Evolutionary conservation across 2,329 filamentous ascomycete species (phyloP).

Genomic region (Zasmidium citrigriseum): DNA sequence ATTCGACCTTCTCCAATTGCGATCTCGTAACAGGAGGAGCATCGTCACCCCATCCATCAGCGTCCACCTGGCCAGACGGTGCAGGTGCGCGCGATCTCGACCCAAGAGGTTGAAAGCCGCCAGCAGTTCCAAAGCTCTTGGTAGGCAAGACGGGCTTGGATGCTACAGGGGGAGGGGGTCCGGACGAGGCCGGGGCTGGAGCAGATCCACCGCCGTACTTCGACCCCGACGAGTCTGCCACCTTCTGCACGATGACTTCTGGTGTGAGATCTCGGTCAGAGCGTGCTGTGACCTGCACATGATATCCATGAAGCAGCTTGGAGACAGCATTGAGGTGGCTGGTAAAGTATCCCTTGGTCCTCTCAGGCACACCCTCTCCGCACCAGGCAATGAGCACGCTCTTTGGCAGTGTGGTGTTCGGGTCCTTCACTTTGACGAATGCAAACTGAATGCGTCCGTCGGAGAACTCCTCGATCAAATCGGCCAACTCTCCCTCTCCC

Average conservation of each 20-base stretch:
- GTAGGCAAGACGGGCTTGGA: constrained; percentile 93
- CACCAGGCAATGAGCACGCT: constrained; percentile 95
- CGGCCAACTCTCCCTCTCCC: constrained; percentile 87
- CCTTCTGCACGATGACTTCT: constrained; percentile 86
- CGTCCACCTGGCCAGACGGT: constrained; percentile 63
- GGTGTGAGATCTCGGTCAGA: constrained; percentile 87
- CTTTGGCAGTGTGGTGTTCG: constrained; percentile 87
- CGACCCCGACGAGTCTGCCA: constrained; percentile 88
- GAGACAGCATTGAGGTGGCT: constrained; percentile 88
- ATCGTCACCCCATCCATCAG: constrained; percentile 92
- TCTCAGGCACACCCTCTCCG: constrained; percentile 94
- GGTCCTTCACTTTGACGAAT: constrained; percentile 94
- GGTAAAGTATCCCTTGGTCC: constrained; percentile 97
- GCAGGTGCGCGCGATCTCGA: constrained; percentile 60
- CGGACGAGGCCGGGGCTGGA: constrained; percentile 43
- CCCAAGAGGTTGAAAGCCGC: constrained; percentile 67
- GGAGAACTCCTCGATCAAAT: constrained; percentile 93
- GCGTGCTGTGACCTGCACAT: constrained; percentile 94
- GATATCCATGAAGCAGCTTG: constrained; percentile 92
- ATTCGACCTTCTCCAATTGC: constrained; percentile 85
- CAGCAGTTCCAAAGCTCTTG: constrained; percentile 52
- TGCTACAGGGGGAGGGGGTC: constrained; percentile 69
- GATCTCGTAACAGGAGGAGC: constrained; percentile 86
- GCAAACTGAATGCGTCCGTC: constrained; percentile 97
- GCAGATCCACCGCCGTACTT: constrained; percentile 75